Base-by-base conservation (phyloP, 768 basidiomycete species). In the Naematelia aurantialba region DNA sequence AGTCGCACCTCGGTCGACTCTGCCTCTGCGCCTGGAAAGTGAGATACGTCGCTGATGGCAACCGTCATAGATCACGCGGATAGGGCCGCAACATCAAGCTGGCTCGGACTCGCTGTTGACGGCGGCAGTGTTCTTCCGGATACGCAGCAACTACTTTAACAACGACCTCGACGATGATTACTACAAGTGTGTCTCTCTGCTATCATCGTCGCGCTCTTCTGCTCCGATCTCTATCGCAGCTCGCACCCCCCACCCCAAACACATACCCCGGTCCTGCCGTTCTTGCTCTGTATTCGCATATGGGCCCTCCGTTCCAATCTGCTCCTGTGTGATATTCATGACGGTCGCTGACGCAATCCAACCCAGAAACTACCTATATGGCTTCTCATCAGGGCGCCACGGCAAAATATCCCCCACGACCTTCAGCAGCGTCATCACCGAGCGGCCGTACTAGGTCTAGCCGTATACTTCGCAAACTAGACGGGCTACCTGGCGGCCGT, bases 21-120 rank as follows among this genome's bases (percentile, higher is more conserved):
- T 39, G 17, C 17, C 3, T 27, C 14, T 39, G 5, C 19, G 5
- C 42, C 26, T 22, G 14, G 19, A 19, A 4, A 5, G 13, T 22
- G 17, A 39, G 34, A 8, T 39, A 17, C 8, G 8, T 39, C 34
- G 34, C 8, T 39, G 24, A 21, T 29, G 1, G 10, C 27, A n/a
- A 19, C 21, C 27, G 49, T 47, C 48, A 59, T 69, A 94, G 92
- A 87, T 96, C 26, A 81, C 86, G 78, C 85, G 93, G 45, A 89
- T 91, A 76, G 91, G 91, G 4, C 83, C 85, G 21, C 89, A 91
- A 56, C 92, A 96, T 78, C 94, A 96, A 79, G 92, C 94, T 10
- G 94, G 96, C 13, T 93, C 91, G n/a, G 96, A 98, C 74, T 91
- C 89, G 13, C 85, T 98, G 44, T 83, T 99, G 47, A 97, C 93